Evolutionary conservation across 1,139 yeast species (phyloP), one percentile per base, ranked within the genome.

Genomic region (Sugiyamaella neomexicana): DNA sequence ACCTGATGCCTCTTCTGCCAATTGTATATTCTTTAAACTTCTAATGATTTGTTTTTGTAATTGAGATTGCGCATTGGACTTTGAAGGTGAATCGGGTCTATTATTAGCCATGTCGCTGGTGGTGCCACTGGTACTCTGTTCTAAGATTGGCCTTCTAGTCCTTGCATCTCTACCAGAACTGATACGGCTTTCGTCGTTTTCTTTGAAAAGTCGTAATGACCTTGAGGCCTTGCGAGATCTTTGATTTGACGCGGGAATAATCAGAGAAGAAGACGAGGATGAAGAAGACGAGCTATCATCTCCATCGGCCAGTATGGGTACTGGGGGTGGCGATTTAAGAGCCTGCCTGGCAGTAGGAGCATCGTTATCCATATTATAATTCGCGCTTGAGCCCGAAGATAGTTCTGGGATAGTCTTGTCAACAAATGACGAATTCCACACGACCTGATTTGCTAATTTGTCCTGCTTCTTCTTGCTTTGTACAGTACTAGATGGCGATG

Each of bases 171-270:
- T 13, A 46, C 34, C 10, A 39, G 17, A 10, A 31, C 13, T 31
- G 2, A n/a, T 34, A 13, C 16, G 12, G n/a, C 16, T 39, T 49
- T 29, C 54, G 39, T 70, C 73, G 54, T 72, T 65, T 46, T 70
- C 75, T 52, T 75, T 70, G 62, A 80, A 80, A 17, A 80, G 67
- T 20, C 81, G 68, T 38, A 80, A 65, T n/a, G 81, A 76, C 49
- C 76, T 70, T 27, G 83, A 80, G 3, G 83, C 83, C 64, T 80
- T 80, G 53, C 83, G 72, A n/a, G 77, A 69, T 16, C 72, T 61
- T 6, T 66, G 62, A 36, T 56, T 49, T 5, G 38, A 12, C 2
- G n/a, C 36, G 13, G 47, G 47, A 10, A 42, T 29, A 12, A 47
- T 23, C 25, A 41, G 20, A 17, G 45, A 39, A n/a, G 51, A 29